Evolutionary conservation across 2,329 filamentous ascomycete genomes (phyloP).

Genomic region (Teratosphaeria pseudoeucalypti): DNA sequence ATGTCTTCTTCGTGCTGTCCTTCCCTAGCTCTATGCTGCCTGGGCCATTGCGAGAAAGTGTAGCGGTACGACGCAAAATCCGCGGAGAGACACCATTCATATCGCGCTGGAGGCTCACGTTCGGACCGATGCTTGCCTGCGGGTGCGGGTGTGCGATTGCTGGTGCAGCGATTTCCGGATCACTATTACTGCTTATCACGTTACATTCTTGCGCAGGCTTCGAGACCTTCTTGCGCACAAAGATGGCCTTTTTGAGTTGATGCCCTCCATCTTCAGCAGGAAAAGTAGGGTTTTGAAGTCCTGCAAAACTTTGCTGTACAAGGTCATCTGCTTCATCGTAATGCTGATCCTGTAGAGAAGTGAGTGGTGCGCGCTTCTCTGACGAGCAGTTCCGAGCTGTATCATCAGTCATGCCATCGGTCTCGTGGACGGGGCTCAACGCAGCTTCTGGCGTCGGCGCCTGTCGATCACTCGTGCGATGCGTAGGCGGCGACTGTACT

Average conservation of each 20-base stretch:
- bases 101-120: not conserved
- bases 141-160: not conserved
- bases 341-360: not conserved
- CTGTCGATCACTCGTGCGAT: not conserved
- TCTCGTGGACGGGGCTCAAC: not conserved
- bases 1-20: not conserved
- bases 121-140: not conserved
- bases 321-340: not conserved
- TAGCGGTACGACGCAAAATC: not conserved
- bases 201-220: not conserved
- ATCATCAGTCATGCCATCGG: not conserved
- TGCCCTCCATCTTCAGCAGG: not conserved
- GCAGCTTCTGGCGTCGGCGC: not conserved
- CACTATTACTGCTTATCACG: not conserved
- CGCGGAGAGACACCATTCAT: not conserved
- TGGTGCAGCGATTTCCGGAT: not conserved
- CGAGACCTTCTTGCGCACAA: not conserved
- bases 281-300: not conserved
- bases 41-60: not conserved
- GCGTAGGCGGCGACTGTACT: not conserved
- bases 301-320: not conserved
- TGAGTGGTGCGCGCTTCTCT: not conserved
- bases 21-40: not conserved
- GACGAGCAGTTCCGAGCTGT: not conserved
- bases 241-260: not conserved